phyloP scores from a whole-genome alignment of 2,329 filamentous ascomycete species.

The Colletotrichum costaricense region DNA sequence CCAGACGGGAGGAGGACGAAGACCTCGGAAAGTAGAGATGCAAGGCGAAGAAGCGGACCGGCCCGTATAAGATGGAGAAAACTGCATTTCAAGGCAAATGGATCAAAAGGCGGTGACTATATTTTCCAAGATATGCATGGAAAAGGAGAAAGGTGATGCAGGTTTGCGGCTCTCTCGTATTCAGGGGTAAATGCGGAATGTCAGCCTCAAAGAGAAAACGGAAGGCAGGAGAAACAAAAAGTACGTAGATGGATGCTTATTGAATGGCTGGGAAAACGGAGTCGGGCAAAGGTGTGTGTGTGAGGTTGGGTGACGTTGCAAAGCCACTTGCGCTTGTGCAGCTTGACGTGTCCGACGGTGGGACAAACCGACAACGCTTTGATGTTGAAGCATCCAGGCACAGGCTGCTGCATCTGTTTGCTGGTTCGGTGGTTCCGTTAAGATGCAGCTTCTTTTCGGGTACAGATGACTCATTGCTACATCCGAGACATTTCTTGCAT shows the following conservation, averaged over 20 bases:
- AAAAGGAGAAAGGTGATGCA: background rate
- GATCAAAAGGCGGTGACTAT: constrained; percentile 13
- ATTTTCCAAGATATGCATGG: background rate
- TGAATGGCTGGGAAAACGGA: constrained; percentile 17
- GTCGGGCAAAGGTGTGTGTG: background rate
- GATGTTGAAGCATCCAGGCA: background rate
- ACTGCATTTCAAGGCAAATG: background rate
- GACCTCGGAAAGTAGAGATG: background rate
- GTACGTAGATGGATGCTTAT: background rate
- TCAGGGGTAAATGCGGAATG: background rate
- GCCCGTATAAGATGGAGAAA: background rate
- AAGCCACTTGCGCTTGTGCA: constrained; percentile 12
- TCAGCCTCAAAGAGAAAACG: background rate
- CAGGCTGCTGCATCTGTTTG: background rate
- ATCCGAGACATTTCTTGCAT: background rate
- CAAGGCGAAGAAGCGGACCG: constrained; percentile 10
- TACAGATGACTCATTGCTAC: background rate
- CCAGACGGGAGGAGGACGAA: constrained; percentile 8
- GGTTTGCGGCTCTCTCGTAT: constrained; percentile 2
- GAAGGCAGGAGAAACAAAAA: background rate
- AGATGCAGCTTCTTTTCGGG: background rate
- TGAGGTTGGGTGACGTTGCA: constrained; percentile 12
- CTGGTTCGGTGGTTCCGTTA: constrained; percentile 1
- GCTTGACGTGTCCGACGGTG: constrained; percentile 22
- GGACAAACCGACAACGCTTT: constrained; percentile 4